Base-by-base conservation (phyloP, 2,329 filamentous ascomycete species). In the Nemania abortiva region DNA sequence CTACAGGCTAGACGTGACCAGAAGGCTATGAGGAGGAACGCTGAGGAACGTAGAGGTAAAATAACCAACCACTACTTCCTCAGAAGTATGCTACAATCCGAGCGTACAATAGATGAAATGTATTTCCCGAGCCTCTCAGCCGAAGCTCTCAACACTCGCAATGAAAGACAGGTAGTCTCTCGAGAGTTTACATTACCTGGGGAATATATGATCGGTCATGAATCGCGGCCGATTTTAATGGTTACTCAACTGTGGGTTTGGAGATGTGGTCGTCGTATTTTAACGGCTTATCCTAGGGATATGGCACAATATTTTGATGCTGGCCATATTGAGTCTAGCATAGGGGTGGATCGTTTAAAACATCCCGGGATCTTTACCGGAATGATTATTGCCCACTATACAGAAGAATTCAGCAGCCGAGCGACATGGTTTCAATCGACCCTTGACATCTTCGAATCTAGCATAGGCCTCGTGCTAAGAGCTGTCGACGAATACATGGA, bases 81-180 rank as follows among this genome's bases (percentile, higher is more conserved):
- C 13, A 27, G 29, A 15, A 13, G 34, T 27, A 0, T 6, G 29
- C 2, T 63, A 1, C 29, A 42, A 27, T 4, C 39, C 15, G 65
- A 70, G 29, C 64, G 39, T 22, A 70, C 68, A 29, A 39, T 70
- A 52, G 68, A 70, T 39, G 68, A 70, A 22, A n/a, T 24, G 15
- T 70, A 70, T 58, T 70, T 60, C 42, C 64, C 68, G 1, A 60
- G 53, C 15, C 64, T 70, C n/a, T 20, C 58, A 7, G 3, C 10
- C 7, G 15, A 49, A 1, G 27, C 1, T 1, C 59, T 67, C 6
- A 31, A 45, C 1, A 6, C 13, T 56, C 59, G 68, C 39, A 58
- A 70, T 20, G 4, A 56, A 1, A 45, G 13, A 10, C 68, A 70
- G 52, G 64, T 70, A 1, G 59, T 70, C 37, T 53, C 59, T 20